phyloP scores from a whole-genome alignment of 179 eudicot species.

The Heliamphora pulchella region DNA sequence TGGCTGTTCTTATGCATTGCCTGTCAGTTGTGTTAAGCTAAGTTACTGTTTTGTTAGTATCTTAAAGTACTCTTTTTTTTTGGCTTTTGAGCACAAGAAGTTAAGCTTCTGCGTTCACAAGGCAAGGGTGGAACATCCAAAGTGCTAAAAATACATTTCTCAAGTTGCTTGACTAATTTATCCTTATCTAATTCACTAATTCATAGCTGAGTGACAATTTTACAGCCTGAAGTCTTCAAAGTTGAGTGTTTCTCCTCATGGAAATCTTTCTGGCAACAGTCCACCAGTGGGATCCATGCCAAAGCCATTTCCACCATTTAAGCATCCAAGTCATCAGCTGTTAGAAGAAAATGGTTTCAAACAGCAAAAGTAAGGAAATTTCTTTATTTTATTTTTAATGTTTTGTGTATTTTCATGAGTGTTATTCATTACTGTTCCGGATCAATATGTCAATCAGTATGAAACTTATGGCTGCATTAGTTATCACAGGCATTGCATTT shows the following conservation, averaged over 20 bases:
- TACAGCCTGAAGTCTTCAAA: slow-evolving; percentile 66
- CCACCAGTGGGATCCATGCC: slow-evolving; percentile 93
- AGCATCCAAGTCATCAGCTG: slow-evolving; percentile 92
- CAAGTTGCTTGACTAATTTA: slow-evolving; percentile 11
- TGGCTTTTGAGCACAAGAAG: background rate
- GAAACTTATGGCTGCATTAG: background rate
- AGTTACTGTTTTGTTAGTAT: background rate
- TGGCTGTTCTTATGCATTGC: background rate
- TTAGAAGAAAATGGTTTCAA: slow-evolving; percentile 92
- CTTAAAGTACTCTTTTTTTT: background rate
- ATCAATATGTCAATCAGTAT: background rate
- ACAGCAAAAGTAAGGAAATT: slow-evolving; percentile 68
- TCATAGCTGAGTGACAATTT: slow-evolving; percentile 12
- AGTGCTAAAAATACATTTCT: background rate
- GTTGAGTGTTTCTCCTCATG: slow-evolving; percentile 74
- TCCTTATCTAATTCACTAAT: slow-evolving; percentile 1
- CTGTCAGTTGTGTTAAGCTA: background rate
- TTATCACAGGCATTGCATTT: background rate
- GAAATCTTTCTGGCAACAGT: slow-evolving; percentile 50
- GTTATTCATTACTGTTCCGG: background rate
- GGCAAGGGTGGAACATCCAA: background rate
- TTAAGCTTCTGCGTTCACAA: slow-evolving; percentile 12
- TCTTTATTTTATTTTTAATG: background rate
- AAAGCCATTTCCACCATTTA: slow-evolving; percentile 79
- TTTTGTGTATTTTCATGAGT: background rate